These are phyloP conservation scores for Eucalyptus viminalis DNA, from an alignment of 345 rosid species.

Conservation along the genomic window DNA sequence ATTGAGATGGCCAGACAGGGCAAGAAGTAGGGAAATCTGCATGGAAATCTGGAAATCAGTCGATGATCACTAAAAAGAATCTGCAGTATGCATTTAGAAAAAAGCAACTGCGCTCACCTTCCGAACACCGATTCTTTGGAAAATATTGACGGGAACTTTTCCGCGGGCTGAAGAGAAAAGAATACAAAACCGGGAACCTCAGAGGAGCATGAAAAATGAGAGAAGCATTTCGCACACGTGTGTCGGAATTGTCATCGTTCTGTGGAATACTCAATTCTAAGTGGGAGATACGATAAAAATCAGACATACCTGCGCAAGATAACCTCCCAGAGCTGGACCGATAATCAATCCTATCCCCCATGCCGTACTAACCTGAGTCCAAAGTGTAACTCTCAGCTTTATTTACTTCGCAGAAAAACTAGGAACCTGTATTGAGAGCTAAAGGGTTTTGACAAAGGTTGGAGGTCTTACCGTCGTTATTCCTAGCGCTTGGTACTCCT, in stretches of 20 bases:
- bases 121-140: slow-evolving; percentile 64
- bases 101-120: slow-evolving; percentile 19
- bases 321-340: slow-evolving; percentile 97
- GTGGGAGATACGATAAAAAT: background rate
- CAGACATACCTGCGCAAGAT: slow-evolving; percentile 68
- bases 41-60: background rate
- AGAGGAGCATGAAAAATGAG: background rate
- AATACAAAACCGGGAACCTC: background rate
- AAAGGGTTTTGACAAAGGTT: background rate
- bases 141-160: slow-evolving; percentile 58
- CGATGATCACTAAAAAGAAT: background rate
- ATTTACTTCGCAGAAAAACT: background rate
- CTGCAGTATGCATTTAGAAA: background rate
- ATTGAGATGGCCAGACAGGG: slow-evolving; percentile 51
- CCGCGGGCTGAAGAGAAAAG: slow-evolving; percentile 51
- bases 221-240: background rate
- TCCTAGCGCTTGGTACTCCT: slow-evolving; percentile 74
- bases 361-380: slow-evolving; percentile 72
- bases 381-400: background rate
- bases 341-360: slow-evolving; percentile 96
- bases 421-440: background rate
- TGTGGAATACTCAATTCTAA: background rate
- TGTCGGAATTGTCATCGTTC: background rate
- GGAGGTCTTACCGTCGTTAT: slow-evolving; percentile 57
- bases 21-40: slow-evolving; percentile 80